Base-by-base conservation (phyloP, 202 grass and related monocot genomes). In the Musa balbisiana region DNA sequence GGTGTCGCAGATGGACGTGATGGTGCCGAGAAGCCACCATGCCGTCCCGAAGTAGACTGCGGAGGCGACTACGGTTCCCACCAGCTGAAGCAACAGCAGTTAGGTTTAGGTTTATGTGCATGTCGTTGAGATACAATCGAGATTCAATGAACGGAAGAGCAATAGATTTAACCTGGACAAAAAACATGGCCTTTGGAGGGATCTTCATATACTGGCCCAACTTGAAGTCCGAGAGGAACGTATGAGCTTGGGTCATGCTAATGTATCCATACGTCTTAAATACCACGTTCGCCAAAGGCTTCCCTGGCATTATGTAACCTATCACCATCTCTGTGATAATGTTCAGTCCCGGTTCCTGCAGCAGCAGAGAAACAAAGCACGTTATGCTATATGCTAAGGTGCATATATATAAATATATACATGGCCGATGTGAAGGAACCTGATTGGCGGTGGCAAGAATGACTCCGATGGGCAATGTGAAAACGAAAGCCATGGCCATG, bases 201-300 rank as follows among this genome's bases (percentile, higher is more conserved):
- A 87, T 87, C 80, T 87, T 87, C 84, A 87, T 87, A 69, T 82
- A 86, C 73, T 86, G 80, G 4, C 84, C 84, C 49, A 86, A 59
- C 33, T 86, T 86, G 79, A 86, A 87, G 65, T 87, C 84, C 14
- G 19, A 0, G 52, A 87, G 73, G 54, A 87, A 87, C 17, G 11
- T 0, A 9, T 83, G 69, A 19, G 84, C 84, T 24, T 87, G 80
- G 49, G 54, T 2, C 84, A 86, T 86, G 76, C 84, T 86, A 10
- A 86, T 86, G 51, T 86, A 86, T 25, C 84, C 84, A 10, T 86
- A 86, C 6, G 84, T 86, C 74, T 86, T 86, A 64, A 86, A 86
- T 3, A 79, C 80, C 9, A 86, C 84, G 49, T 86, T 86, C 20
- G 80, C 80, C 64, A 86, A 70, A 27, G 84, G 84, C 67, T 86